Percentiles rank a stretch among this genome's conserved stretches.
These are phyloP conservation scores for Ascoidea rubescens DNA, from an alignment of 805 yeast species.

Conservation along the genomic window DNA sequence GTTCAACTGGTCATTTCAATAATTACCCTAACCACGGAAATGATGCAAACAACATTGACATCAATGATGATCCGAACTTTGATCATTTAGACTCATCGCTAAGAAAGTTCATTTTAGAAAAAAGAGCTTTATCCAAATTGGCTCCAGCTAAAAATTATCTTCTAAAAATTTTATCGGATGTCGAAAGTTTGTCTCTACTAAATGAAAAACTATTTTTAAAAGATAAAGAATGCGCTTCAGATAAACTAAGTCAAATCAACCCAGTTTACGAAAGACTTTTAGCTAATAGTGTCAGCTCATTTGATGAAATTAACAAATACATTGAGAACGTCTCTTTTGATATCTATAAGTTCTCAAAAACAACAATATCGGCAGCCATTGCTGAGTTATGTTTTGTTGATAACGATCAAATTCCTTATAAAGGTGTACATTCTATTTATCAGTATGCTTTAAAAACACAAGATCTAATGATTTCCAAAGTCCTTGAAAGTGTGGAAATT, in stretches of 20 bases:
- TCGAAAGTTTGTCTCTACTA: conserved; percentile 41
- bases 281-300: conserved; percentile 35
- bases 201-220: conserved; percentile 42
- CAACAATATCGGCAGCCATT: conserved; percentile 37
- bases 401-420: conserved; percentile 37
- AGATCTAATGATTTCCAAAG: conserved; percentile 44
- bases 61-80: conserved; percentile 42
- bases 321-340: conserved; percentile 47
- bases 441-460: conserved; percentile 64
- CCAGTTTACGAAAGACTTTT: conserved; percentile 51
- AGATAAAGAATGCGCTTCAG: conserved; percentile 32
- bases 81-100: conserved; percentile 76
- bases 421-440: conserved; percentile 49
- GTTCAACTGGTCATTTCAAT: conserved; percentile 18
- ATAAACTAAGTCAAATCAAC: conserved; percentile 38
- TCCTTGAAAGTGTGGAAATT: conserved; percentile 45
- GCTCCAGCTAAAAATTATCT: conserved; percentile 89
- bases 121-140: conserved; percentile 76
- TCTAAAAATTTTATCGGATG: conserved; percentile 52
- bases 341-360: conserved; percentile 48
- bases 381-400: conserved; percentile 28
- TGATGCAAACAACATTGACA: conserved; percentile 12
- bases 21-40: conserved; percentile 16
- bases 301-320: conserved; percentile 43
- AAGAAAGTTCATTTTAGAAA: conserved; percentile 76